Evolutionary conservation across 2,329 filamentous ascomycete species (phyloP).

Genomic region (Monosporascus sp.): DNA sequence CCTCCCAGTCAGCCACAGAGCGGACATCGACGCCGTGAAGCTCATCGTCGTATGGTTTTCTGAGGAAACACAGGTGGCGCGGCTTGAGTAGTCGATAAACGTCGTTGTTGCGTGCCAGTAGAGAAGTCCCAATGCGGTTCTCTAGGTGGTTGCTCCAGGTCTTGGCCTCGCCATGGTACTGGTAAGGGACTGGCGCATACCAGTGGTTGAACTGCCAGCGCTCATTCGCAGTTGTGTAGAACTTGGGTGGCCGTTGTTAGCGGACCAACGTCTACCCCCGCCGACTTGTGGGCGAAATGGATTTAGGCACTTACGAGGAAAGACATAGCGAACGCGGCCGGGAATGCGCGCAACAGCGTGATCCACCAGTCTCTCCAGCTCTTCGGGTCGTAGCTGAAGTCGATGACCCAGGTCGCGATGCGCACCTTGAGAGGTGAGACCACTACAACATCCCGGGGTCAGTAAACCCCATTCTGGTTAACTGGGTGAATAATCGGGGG

Average conservation of each 20-base stretch:
- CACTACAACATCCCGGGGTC: not conserved
- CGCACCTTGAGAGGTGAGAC: constrained; percentile 6
- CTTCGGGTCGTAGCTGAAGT: constrained; percentile 8
- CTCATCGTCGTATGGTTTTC: constrained; percentile 1
- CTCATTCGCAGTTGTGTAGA: not conserved
- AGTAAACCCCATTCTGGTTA: too few species aligned
- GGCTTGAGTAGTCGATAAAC: constrained; percentile 11
- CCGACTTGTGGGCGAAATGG: too few species aligned
- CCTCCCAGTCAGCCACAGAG: constrained; percentile 10
- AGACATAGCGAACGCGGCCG: constrained; percentile 5
- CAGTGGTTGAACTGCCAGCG: constrained; percentile 1
- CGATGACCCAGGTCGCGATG: constrained; percentile 14
- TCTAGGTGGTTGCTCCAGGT: constrained; percentile 13
- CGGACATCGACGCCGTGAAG: constrained; percentile 3
- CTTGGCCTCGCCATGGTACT: constrained; percentile 11
- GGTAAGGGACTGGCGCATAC: constrained; percentile 10
- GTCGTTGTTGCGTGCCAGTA: not conserved
- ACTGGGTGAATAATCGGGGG: too few species aligned
- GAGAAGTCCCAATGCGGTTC: not conserved
- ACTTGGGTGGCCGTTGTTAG: not conserved
- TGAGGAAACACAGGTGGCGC: constrained; percentile 11
- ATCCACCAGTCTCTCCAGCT: constrained; percentile 6
- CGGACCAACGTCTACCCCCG: too few species aligned
- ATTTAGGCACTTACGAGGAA: constrained; percentile 3
- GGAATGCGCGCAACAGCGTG: constrained; percentile 3